Conservation (phyloP, 2,329 filamentous ascomycete species). For the Neoscytalidium dimidiatum region DNA sequence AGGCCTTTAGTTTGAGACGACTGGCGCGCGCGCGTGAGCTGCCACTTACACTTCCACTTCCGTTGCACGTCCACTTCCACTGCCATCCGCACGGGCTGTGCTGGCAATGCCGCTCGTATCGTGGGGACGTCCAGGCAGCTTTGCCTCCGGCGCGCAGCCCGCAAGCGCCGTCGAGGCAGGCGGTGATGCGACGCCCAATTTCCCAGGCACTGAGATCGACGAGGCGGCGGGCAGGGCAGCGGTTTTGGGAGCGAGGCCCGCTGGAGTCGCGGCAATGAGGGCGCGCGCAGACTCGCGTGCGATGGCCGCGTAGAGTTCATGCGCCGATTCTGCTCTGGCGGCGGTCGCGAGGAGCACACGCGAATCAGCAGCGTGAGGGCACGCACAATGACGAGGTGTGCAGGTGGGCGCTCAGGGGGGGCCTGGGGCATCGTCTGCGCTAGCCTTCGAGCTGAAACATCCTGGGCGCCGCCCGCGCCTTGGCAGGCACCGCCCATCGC, state of each 20-base stretch:
- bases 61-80: no score
- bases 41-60: no score
- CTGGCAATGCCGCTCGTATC: no score
- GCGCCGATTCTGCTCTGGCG: no score
- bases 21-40: no score
- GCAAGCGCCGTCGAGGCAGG: background rate
- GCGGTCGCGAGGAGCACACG: background rate
- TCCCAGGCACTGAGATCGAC: slow-evolving; percentile 8
- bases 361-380: background rate
- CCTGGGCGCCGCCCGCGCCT: background rate
- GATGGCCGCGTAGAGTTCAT: slow-evolving; percentile 5
- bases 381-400: background rate
- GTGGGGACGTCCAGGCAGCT: background rate
- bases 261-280: background rate
- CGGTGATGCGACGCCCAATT: slow-evolving; percentile 1
- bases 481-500: background rate
- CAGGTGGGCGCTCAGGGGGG: background rate
- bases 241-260: slow-evolving; percentile 1
- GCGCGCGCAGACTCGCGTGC: background rate
- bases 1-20: background rate
- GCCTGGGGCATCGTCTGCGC: no score
- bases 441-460: no score
- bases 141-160: background rate
- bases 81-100: no score
- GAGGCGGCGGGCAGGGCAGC: background rate